phyloP scores from a whole-genome alignment of 2,329 filamentous ascomycete species.

The Kalmusia sp. region DNA sequence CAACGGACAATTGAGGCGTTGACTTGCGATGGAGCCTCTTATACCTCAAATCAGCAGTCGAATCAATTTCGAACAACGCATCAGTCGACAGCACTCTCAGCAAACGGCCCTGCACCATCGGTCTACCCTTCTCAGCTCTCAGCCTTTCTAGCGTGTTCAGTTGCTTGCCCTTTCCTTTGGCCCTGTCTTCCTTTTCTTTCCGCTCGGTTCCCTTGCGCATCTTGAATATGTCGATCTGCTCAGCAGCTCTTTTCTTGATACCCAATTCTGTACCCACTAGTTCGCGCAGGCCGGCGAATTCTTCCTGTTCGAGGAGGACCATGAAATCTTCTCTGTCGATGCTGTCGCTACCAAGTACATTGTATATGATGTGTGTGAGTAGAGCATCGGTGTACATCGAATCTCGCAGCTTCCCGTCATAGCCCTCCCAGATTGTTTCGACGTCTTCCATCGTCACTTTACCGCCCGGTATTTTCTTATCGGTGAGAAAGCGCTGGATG shows the following conservation, averaged over 20 bases:
- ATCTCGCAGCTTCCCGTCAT: neutral
- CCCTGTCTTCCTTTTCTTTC: neutral
- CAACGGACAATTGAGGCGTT: neutral
- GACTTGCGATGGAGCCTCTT: neutral
- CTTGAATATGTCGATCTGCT: neutral
- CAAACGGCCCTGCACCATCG: conserved; percentile 2
- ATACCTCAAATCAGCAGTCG: neutral
- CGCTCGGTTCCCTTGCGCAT: neutral
- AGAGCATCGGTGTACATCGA: neutral
- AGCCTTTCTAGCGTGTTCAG: neutral
- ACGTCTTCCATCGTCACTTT: conserved; percentile 1
- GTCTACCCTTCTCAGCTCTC: neutral
- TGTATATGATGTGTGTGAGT: conserved; percentile 1
- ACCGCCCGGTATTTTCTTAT: neutral
- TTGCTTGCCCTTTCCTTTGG: neutral
- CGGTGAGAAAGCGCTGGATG: neutral
- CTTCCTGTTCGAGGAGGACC: neutral
- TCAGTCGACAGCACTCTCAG: conserved; percentile 2
- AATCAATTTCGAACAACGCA: neutral
- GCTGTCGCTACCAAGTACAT: neutral
- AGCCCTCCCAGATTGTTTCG: conserved; percentile 1
- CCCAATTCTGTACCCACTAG: neutral
- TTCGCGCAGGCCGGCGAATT: neutral
- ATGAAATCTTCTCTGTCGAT: neutral
- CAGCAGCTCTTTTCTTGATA: neutral